Evolutionary conservation across 805 yeast genomes (phyloP).

Genomic region (Teunomyces kruisii): DNA sequence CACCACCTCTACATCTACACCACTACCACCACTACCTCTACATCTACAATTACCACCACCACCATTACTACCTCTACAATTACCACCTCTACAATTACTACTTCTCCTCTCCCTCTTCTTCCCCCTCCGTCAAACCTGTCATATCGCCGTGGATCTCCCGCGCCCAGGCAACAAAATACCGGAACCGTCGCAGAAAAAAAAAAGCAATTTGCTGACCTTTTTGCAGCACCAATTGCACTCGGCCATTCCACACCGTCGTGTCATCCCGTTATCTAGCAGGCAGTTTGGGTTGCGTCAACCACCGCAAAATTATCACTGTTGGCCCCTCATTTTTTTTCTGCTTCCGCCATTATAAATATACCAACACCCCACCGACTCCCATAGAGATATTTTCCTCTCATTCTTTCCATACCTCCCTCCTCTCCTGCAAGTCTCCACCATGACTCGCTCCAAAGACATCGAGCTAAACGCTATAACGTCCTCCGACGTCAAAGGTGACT

Average conservation of each 20-base stretch:
- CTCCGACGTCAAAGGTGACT: slow-evolving; percentile 13
- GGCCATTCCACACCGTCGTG: background rate
- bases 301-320: background rate
- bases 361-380: background rate
- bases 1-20: too few relatives aligned
- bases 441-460: slow-evolving; percentile 9
- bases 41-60: too few relatives aligned
- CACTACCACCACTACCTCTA: too few relatives aligned
- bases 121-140: too few relatives aligned
- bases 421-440: background rate
- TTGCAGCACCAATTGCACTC: background rate
- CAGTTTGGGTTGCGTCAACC: background rate
- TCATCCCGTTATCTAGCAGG: background rate
- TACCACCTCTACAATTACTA: too few relatives aligned
- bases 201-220: background rate
- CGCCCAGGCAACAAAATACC: too few relatives aligned
- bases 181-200: too few relatives aligned
- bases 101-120: too few relatives aligned
- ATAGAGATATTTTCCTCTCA: too few relatives aligned
- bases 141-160: too few relatives aligned
- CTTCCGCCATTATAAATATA: background rate
- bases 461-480: slow-evolving; percentile 17
- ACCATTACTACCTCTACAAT: too few relatives aligned
- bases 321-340: slow-evolving; percentile 1
- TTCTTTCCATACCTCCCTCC: background rate